phyloP scores from a whole-genome alignment of 768 basidiomycete genomes.

The Coprinopsis cinerea region DNA sequence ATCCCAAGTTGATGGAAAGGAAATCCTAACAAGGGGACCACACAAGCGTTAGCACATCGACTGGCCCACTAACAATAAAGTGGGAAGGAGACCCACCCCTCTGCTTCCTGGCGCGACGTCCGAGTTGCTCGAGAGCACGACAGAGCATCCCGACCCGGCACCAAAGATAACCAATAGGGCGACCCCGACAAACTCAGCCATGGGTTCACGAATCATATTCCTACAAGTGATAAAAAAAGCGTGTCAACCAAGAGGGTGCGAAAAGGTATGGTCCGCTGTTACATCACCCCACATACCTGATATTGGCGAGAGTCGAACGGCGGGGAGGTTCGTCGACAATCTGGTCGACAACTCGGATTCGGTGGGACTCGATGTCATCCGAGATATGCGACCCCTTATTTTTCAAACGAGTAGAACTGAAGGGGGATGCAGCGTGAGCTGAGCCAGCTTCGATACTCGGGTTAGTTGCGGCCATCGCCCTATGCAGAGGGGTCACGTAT shows the following conservation, averaged over 20 bases:
- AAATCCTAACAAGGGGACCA: conserved; percentile 31
- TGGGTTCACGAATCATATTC: conserved; percentile 46
- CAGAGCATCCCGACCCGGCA: conserved; percentile 52
- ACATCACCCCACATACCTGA: conserved; percentile 3
- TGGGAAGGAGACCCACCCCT: conserved; percentile 36
- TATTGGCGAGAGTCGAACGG: background rate
- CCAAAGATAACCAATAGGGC: conserved; percentile 57
- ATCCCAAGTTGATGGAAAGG: conserved; percentile 46
- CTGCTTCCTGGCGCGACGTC: conserved; percentile 40
- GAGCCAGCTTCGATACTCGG: too few relatives aligned
- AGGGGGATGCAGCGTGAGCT: background rate
- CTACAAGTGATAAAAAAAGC: conserved; percentile 20
- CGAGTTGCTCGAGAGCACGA: conserved; percentile 40
- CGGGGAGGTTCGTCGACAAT: background rate
- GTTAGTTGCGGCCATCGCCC: background rate
- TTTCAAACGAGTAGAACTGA: background rate
- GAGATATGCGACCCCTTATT: background rate
- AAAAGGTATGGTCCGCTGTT: too few relatives aligned
- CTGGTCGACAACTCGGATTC: background rate
- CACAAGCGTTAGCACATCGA: conserved; percentile 4
- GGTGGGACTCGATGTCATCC: background rate
- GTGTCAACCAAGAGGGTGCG: background rate
- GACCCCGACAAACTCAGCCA: conserved; percentile 59
- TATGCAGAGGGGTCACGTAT: background rate
- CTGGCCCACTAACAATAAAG: background rate